phyloP scores from a whole-genome alignment of 2,329 filamentous ascomycete species.

The Colletotrichum shisoi region DNA sequence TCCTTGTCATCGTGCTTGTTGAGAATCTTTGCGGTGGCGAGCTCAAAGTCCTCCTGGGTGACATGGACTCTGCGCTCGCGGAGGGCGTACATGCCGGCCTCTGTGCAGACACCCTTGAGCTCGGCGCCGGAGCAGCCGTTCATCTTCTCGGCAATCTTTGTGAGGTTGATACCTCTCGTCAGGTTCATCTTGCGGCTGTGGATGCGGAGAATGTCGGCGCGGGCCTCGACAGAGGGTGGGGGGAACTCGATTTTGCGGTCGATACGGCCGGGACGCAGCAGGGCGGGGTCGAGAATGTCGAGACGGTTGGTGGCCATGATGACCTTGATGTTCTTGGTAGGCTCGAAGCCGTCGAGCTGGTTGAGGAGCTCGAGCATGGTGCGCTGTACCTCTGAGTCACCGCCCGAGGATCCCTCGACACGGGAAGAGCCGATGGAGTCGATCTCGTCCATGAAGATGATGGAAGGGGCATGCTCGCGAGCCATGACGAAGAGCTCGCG shows the following conservation, averaged over 20 bases:
- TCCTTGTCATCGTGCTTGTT: constrained; percentile 99
- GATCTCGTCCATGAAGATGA: constrained; percentile 99
- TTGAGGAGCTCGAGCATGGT: constrained; percentile 99
- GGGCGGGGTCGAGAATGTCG: constrained; percentile 93
- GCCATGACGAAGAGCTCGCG: constrained; percentile 99
- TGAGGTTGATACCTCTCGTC: constrained; percentile 95
- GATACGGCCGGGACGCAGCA: constrained; percentile 94
- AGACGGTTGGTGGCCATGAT: constrained; percentile 99
- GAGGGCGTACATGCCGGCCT: constrained; percentile 97
- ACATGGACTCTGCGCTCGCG: constrained; percentile 96
- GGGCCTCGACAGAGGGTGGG: constrained; percentile 92
- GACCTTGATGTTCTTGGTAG: constrained; percentile 99
- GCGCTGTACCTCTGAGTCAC: constrained; percentile 96
- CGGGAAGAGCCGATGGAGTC: constrained; percentile 97
- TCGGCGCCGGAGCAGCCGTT: constrained; percentile 98
- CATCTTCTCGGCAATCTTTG: constrained; percentile 99
- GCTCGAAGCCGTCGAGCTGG: constrained; percentile 97
- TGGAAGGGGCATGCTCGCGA: constrained; percentile 94
- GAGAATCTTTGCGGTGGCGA: constrained; percentile 97
- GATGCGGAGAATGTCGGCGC: constrained; percentile 96
- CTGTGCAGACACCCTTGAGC: constrained; percentile 97
- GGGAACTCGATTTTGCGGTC: constrained; percentile 99
- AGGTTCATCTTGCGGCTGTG: constrained; percentile 99
- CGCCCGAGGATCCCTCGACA: constrained; percentile 92
- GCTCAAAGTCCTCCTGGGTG: constrained; percentile 98